phyloP scores from a whole-genome alignment of 2,329 filamentous ascomycete species.

The Xylariaceae sp. region DNA sequence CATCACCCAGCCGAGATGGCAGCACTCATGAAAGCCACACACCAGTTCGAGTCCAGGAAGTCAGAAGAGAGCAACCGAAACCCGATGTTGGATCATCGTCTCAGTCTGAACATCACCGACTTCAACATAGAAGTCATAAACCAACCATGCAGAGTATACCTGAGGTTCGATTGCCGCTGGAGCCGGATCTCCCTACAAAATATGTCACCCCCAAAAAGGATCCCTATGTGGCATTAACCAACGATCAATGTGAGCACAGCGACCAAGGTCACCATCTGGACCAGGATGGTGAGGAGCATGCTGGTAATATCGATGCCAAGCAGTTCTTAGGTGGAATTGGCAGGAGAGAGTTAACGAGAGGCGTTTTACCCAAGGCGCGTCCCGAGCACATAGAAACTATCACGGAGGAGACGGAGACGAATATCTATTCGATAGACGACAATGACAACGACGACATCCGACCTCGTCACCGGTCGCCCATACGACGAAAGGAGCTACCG shows the following conservation, averaged over 20 bases:
- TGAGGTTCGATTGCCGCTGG: constrained; percentile 7
- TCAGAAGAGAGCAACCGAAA: constrained; percentile 17
- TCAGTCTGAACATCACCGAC: constrained; percentile 5
- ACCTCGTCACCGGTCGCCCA: background rate
- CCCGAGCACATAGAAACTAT: constrained; percentile 21
- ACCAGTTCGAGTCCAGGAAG: constrained; percentile 11
- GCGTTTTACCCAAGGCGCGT: constrained; percentile 17
- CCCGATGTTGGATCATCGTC: constrained; percentile 4
- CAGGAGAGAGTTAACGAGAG: constrained; percentile 20
- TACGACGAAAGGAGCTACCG: background rate
- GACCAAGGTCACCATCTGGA: constrained; percentile 10
- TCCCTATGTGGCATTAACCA: constrained; percentile 9
- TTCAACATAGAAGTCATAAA: constrained; percentile 11
- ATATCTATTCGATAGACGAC: background rate
- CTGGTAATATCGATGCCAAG: constrained; percentile 6
- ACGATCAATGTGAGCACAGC: constrained; percentile 12
- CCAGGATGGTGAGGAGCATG: constrained; percentile 3
- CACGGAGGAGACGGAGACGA: constrained; percentile 24
- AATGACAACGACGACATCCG: constrained; percentile 1
- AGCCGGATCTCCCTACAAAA: constrained; percentile 10
- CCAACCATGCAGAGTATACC: constrained; percentile 16
- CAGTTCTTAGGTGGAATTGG: constrained; percentile 11
- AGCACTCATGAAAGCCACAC: background rate
- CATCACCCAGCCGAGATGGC: constrained; percentile 10
- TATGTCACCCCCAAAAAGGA: constrained; percentile 15